Base-by-base conservation (phyloP, 768 basidiomycete species). In the Daedaleopsis nitida region DNA sequence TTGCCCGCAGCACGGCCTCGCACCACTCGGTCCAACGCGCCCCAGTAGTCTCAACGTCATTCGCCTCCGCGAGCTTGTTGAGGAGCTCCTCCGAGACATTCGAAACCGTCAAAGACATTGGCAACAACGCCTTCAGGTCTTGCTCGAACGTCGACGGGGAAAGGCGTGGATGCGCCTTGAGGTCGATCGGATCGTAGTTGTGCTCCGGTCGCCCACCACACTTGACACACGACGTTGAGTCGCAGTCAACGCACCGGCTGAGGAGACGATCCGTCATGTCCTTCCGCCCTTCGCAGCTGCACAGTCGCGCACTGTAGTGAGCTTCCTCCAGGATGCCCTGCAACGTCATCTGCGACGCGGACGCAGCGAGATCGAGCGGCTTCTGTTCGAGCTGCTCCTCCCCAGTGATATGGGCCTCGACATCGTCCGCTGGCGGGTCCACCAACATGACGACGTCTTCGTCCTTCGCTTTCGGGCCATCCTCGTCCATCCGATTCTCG, bases 151-250 rank as follows among this genome's bases (percentile, higher is more conserved):
- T 77, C 13, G 81, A 79, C 1, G 96, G 95, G 5, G 82, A 77
- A 10, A 91, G 71, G n/a, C 96, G 87, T 17, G 83, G 79, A 50
- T 83, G 71, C 11, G 74, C 69, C 5, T 69, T 73, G 27, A 83
- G 66, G 64, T 89, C 84, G 55, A 92, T 82, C 0, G 78, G 73
- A 19, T 73, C 70, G 64, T 85, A 86, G 65, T 87, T 89, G 73
- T 98, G 96, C 67, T 95, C 91, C 0, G 96, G 96, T 65, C 93
- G 87, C 27, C 94, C 94, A 44, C 91, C 92, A 70, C 94, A 96
- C 70, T 88, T 88, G 65, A 82, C 81, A 77, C 96, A 98, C 37
- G 89, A 87, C 14, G 92, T 84, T 10, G 85, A 83, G 7, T 83
- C 84, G 69, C 96, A 98, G 60, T 93, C 91, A 14, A 69, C 62